Conservation (phyloP, 2,329 filamentous ascomycete genomes). For the Sporothrix dimorphospora region DNA sequence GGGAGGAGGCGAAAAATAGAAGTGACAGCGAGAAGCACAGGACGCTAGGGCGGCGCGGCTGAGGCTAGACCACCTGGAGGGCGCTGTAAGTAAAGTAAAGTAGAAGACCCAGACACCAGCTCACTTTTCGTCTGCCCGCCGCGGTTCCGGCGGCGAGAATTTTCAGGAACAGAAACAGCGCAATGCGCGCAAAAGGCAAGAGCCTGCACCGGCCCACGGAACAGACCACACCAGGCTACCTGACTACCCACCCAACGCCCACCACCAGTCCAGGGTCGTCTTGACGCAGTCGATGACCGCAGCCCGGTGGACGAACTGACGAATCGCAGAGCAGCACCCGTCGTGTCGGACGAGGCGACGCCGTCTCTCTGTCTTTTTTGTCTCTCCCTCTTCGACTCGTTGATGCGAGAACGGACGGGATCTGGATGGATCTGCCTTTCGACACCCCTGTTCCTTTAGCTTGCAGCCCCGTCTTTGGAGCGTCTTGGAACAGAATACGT, state of each 20-base stretch:
- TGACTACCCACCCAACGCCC: not conserved
- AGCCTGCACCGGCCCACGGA: constrained; percentile 6
- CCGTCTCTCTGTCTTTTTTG: not conserved
- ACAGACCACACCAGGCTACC: not conserved
- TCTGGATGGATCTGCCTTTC: constrained; percentile 23
- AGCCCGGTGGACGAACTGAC: not conserved
- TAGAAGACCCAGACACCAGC: not conserved
- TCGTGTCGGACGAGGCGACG: constrained; percentile 6
- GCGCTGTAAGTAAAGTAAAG: not conserved
- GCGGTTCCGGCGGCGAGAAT: constrained; percentile 30
- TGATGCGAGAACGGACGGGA: constrained; percentile 21
- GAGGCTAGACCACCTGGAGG: not conserved
- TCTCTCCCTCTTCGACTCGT: not conserved
- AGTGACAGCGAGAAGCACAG: not conserved
- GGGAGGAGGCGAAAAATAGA: not conserved
- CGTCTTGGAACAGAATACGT: not conserved
- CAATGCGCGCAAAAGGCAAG: not conserved
- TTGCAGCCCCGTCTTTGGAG: not conserved
- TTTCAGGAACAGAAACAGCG: constrained; percentile 29
- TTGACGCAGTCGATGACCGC: not conserved
- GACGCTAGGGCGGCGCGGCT: too few relatives aligned
- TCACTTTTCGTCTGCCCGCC: not conserved
- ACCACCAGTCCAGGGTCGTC: not conserved
- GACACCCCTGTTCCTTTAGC: not conserved
- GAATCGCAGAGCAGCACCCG: constrained; percentile 4